Evolutionary conservation across 306 rosid genomes (phyloP).

Genomic region (Lotus japonicus): DNA sequence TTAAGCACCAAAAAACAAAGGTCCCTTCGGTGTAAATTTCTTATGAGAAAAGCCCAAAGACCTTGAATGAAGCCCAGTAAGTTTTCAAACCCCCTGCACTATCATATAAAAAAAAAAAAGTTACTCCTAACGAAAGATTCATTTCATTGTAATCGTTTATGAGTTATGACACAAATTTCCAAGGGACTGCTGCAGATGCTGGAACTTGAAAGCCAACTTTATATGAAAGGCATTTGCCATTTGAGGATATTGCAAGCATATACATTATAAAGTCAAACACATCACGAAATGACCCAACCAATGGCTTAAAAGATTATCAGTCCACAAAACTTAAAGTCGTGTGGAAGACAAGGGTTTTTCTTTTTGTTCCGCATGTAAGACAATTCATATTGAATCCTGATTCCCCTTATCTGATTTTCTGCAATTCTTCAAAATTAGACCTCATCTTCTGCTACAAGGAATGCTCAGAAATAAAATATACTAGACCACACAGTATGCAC

Average conservation of each 20-base stretch:
- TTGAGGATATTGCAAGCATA: background rate
- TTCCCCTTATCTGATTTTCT: background rate
- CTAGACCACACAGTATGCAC: background rate
- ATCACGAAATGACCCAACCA: background rate
- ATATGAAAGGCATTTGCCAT: background rate
- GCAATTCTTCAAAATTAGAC: slow-evolving; percentile 11
- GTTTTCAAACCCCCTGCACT: background rate
- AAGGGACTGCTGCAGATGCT: no score
- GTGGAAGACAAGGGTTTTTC: background rate
- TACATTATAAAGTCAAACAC: background rate
- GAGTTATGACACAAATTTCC: no score
- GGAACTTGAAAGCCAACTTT: background rate
- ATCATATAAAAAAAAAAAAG: background rate
- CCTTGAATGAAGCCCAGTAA: no score
- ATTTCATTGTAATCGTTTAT: background rate
- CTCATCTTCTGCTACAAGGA: background rate
- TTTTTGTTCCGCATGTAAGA: background rate
- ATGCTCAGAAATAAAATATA: background rate
- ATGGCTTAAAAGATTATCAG: background rate
- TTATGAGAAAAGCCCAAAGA: background rate
- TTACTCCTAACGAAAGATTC: background rate
- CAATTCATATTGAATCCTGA: background rate
- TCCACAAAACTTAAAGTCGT: background rate
- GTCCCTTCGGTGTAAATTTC: background rate
- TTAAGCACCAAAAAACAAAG: no score